Evolutionary conservation across 306 rosid species (phyloP).

Genomic region (Begonia masoniana): DNA sequence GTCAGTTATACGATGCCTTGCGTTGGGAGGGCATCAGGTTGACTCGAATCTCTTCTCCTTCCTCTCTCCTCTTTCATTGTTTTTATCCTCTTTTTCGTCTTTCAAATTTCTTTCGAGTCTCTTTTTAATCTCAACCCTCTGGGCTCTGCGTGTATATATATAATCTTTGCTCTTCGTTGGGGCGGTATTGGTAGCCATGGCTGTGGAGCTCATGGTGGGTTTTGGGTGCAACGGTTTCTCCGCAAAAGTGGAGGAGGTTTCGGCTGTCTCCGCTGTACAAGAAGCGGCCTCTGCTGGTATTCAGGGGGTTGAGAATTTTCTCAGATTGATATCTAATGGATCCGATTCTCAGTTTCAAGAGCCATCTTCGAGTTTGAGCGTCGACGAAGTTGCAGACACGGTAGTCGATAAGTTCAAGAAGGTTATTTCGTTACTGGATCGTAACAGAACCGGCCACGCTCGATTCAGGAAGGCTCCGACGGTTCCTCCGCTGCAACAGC

Average conservation of each 20-base stretch:
- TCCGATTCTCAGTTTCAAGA: slow-evolving; percentile 6
- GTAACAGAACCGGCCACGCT: slow-evolving; percentile 56
- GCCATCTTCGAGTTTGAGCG: slow-evolving; percentile 1
- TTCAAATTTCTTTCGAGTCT: background rate
- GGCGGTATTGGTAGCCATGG: slow-evolving; percentile 14
- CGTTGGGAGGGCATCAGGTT: slow-evolving; percentile 16
- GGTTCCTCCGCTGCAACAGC: slow-evolving; percentile 7
- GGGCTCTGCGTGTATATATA: background rate
- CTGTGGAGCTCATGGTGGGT: slow-evolving; percentile 30
- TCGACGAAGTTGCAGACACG: slow-evolving; percentile 31
- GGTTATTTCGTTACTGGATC: slow-evolving; percentile 51
- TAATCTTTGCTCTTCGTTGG: background rate
- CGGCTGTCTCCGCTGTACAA: slow-evolving; percentile 19
- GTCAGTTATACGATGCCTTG: slow-evolving; percentile 12
- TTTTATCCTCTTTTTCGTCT: background rate
- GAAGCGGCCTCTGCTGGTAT: slow-evolving; percentile 71
- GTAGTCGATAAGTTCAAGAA: slow-evolving; percentile 51
- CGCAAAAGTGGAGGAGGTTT: slow-evolving; percentile 10
- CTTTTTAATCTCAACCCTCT: background rate
- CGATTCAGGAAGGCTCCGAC: slow-evolving; percentile 52
- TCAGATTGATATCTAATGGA: slow-evolving; percentile 33
- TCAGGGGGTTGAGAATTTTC: slow-evolving; percentile 53
- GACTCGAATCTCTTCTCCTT: slow-evolving; percentile 15
- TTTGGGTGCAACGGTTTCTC: slow-evolving; percentile 16
- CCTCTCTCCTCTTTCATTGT: background rate